Conservation (phyloP, 148 eudicot species). For the Polygonum aviculare region DNA sequence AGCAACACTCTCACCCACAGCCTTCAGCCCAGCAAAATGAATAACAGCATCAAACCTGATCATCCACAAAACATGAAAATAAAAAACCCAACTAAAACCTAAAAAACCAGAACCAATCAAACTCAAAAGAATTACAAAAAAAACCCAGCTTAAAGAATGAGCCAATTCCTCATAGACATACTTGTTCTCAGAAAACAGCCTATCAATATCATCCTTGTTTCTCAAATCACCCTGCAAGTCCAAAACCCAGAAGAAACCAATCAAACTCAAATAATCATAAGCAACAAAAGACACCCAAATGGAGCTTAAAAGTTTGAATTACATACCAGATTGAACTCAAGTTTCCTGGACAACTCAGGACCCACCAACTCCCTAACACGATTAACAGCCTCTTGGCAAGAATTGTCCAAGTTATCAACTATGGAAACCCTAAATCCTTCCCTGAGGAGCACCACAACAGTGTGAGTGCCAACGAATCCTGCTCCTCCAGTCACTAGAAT, state of each 20-base stretch:
- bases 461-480: constrained; percentile 78
- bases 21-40: constrained; percentile 92
- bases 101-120: background rate
- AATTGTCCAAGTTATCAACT: constrained; percentile 65
- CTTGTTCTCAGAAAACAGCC: constrained; percentile 8
- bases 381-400: constrained; percentile 49
- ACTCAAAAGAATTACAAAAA: background rate
- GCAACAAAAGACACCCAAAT: background rate
- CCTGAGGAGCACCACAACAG: constrained; percentile 44
- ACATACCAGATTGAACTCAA: constrained; percentile 51
- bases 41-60: constrained; percentile 83
- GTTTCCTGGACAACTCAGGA: constrained; percentile 38
- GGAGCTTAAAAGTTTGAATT: background rate
- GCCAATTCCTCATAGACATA: background rate
- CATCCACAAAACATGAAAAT: background rate
- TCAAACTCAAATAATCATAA: background rate
- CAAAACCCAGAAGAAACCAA: background rate
- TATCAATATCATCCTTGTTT: constrained; percentile 12
- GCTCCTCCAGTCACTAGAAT: constrained; percentile 88
- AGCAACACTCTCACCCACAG: constrained; percentile 85
- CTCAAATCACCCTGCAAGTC: constrained; percentile 13
- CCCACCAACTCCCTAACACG: constrained; percentile 49
- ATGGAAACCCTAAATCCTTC: constrained; percentile 57
- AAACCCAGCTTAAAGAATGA: background rate
- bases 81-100: background rate